Percentiles rank a stretch among this genome's conserved stretches.
phyloP scores from a whole-genome alignment of 2,329 filamentous ascomycete species.

The Dothideomycetidae sp. region DNA sequence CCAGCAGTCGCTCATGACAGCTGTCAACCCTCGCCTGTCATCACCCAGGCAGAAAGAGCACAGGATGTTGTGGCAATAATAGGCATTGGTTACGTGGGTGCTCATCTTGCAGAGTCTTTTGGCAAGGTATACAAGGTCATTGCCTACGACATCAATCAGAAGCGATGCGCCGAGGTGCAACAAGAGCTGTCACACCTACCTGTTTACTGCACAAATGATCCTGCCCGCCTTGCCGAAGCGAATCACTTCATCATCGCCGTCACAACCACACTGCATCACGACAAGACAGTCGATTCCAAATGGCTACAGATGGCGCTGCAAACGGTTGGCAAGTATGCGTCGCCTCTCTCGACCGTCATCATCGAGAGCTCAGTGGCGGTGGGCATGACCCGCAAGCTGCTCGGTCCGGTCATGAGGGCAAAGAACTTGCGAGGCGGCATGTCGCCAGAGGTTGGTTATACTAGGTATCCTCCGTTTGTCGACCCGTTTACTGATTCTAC shows the following conservation, averaged over 20 bases:
- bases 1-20: too few species aligned
- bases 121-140: constrained; percentile 13
- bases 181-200: constrained; percentile 16
- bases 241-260: constrained; percentile 42
- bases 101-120: constrained; percentile 13
- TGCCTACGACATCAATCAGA: constrained; percentile 32
- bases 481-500: too few species aligned
- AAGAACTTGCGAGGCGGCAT: constrained; percentile 31
- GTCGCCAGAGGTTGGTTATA: constrained; percentile 21
- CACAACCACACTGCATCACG: constrained; percentile 35
- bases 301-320: constrained; percentile 32
- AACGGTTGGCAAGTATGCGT: constrained; percentile 29
- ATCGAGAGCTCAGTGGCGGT: constrained; percentile 42
- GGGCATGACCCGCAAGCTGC: constrained; percentile 39
- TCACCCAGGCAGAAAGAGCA: too few species aligned
- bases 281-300: constrained; percentile 36
- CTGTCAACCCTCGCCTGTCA: too few species aligned
- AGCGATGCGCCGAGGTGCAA: constrained; percentile 26
- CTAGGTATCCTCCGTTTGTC: too few species aligned
- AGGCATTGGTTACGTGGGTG: constrained; percentile 15
- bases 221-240: constrained; percentile 27
- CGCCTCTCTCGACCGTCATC: constrained; percentile 34
- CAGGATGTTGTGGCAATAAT: too few species aligned
- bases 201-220: constrained; percentile 28
- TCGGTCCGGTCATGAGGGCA: constrained; percentile 28